These are phyloP conservation scores for Aspergillus conjunctus DNA, from an alignment of 495 filamentous ascomycete species.

Conservation along the genomic window DNA sequence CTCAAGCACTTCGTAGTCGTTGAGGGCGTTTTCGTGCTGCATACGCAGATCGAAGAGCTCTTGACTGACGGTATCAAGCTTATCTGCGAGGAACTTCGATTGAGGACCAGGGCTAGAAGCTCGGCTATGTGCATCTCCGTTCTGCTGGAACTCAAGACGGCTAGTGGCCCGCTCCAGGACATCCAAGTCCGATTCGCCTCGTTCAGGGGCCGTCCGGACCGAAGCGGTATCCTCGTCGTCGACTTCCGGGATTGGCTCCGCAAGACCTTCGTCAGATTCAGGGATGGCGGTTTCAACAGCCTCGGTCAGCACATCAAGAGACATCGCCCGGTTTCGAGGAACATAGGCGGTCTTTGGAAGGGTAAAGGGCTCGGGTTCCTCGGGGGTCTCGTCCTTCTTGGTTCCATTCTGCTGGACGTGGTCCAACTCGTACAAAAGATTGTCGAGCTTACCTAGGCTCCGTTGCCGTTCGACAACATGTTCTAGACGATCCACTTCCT, in stretches of 20 bases:
- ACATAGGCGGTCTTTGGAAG: slow-evolving; percentile 25
- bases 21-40: slow-evolving; percentile 83
- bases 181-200: slow-evolving; percentile 35
- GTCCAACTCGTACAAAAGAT: slow-evolving; percentile 86
- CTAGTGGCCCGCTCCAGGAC: slow-evolving; percentile 36
- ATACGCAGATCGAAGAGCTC: slow-evolving; percentile 89
- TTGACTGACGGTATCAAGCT: slow-evolving; percentile 87
- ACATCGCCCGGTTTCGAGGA: slow-evolving; percentile 40
- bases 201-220: slow-evolving; percentile 31
- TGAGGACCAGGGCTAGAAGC: slow-evolving; percentile 71
- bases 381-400: slow-evolving; percentile 40
- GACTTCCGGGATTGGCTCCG: slow-evolving; percentile 53
- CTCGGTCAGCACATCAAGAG: slow-evolving; percentile 51
- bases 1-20: slow-evolving; percentile 78
- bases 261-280: slow-evolving; percentile 53
- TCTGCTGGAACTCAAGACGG: slow-evolving; percentile 31
- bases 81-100: slow-evolving; percentile 83
- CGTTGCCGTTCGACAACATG: slow-evolving; percentile 95
- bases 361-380: slow-evolving; percentile 26
- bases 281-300: slow-evolving; percentile 56
- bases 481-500: slow-evolving; percentile 90
- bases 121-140: slow-evolving; percentile 8
- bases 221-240: slow-evolving; percentile 29
- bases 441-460: slow-evolving; percentile 92
- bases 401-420: slow-evolving; percentile 67